phyloP scores from a whole-genome alignment of 2,329 filamentous ascomycete species.

The Pseudocercospora vitis region DNA sequence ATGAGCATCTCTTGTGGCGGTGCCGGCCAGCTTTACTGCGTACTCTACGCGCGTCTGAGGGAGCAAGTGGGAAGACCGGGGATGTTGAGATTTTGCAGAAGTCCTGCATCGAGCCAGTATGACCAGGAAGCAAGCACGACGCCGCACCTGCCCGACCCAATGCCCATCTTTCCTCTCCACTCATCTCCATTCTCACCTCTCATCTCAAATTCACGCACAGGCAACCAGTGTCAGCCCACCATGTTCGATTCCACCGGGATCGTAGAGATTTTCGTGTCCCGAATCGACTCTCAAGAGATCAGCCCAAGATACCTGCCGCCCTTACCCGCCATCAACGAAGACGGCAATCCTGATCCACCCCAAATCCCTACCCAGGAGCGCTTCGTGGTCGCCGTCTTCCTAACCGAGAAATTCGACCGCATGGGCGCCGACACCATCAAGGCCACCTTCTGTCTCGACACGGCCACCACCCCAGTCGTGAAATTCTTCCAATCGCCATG shows the following conservation, averaged over 20 bases:
- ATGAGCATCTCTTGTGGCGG: neutral
- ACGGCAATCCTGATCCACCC: neutral
- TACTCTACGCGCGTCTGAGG: neutral
- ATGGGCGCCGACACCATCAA: conserved; percentile 9
- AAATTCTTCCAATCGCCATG: conserved; percentile 2
- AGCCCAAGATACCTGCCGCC: conserved; percentile 6
- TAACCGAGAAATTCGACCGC: conserved; percentile 19
- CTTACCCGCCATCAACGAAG: neutral
- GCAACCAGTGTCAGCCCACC: neutral
- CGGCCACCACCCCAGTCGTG: neutral
- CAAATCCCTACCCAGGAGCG: conserved; percentile 2
- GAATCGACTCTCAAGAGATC: conserved; percentile 10
- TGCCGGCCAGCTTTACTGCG: too few relatives aligned
- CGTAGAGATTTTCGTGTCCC: conserved; percentile 15
- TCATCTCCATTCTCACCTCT: neutral
- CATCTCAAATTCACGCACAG: neutral
- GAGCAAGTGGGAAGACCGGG: neutral
- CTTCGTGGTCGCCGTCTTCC: conserved; percentile 11
- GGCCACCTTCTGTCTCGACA: conserved; percentile 8
- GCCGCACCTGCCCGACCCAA: neutral
- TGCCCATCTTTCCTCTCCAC: neutral
- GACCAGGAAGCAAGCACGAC: neutral
- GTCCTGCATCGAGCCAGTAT: neutral
- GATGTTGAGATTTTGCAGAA: neutral
- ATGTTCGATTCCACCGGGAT: conserved; percentile 20